Conservation (phyloP, 2,329 filamentous ascomycete species). For the Alternaria triticina region DNA sequence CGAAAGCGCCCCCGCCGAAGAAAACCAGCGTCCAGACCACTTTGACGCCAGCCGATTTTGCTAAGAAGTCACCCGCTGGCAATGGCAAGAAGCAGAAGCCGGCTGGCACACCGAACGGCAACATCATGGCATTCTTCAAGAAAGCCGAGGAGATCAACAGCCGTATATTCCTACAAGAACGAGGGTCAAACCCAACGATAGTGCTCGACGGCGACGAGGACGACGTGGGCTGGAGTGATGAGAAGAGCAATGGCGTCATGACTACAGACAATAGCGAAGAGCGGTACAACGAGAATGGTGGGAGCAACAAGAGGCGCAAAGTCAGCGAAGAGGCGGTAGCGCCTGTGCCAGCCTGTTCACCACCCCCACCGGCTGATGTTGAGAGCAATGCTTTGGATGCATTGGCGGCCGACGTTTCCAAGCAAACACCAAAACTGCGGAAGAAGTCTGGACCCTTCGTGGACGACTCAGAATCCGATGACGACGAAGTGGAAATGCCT, state of each 20-base stretch:
- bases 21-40: conserved; percentile 43
- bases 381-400: conserved; percentile 11
- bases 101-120: conserved; percentile 54
- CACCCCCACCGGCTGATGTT: conserved; percentile 29
- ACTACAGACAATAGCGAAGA: conserved; percentile 28
- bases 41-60: conserved; percentile 39
- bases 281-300: conserved; percentile 53
- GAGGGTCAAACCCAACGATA: conserved; percentile 25
- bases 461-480: conserved; percentile 71
- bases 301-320: conserved; percentile 53
- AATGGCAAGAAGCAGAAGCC: conserved; percentile 47
- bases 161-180: conserved; percentile 47
- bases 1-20: conserved; percentile 21
- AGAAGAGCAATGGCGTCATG: conserved; percentile 21
- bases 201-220: conserved; percentile 32
- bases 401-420: conserved; percentile 9
- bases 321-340: conserved; percentile 37
- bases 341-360: conserved; percentile 49
- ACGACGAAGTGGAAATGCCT: conserved; percentile 35
- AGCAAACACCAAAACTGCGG: conserved; percentile 23
- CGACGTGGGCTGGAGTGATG: conserved; percentile 41
- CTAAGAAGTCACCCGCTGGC: conserved; percentile 40
- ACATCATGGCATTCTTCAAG: conserved; percentile 62
- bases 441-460: conserved; percentile 68
- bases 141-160: conserved; percentile 54